phyloP scores from a whole-genome alignment of 225 moss, liverwort and hornwort genomes.

The Antitrichia curtipendula region DNA sequence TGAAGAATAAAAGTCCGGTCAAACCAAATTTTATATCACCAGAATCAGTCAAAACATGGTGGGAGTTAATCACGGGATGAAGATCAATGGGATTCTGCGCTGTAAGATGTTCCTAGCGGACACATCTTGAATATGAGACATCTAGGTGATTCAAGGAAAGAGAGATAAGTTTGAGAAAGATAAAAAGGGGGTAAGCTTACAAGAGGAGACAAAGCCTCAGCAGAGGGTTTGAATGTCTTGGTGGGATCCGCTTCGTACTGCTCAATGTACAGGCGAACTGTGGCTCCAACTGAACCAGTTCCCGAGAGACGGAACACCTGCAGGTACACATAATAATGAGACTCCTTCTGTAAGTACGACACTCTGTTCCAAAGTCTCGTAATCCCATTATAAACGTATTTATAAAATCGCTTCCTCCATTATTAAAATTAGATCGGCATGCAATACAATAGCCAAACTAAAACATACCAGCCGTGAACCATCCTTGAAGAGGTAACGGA shows the following conservation, averaged over 20 bases:
- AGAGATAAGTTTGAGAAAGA: background rate
- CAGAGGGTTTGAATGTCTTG: conserved; percentile 69
- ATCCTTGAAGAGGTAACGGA: conserved; percentile 94
- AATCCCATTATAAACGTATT: background rate
- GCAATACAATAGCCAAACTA: background rate
- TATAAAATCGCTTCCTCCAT: background rate
- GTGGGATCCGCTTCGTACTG: conserved; percentile 74
- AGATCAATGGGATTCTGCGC: background rate
- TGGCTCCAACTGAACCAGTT: conserved; percentile 95
- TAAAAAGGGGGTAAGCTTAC: conserved; percentile 15
- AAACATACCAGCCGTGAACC: conserved; percentile 80
- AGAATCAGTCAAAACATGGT: background rate
- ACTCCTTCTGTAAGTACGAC: background rate
- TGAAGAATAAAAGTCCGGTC: background rate
- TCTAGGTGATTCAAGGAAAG: background rate
- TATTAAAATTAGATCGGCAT: background rate
- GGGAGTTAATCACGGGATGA: background rate
- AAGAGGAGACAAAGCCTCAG: conserved; percentile 78
- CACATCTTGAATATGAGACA: background rate
- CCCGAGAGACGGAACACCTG: conserved; percentile 95
- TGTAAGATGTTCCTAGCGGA: background rate
- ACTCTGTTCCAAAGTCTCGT: background rate
- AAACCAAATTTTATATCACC: background rate
- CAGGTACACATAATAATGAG: background rate
- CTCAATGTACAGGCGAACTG: conserved; percentile 91